phyloP scores from a whole-genome alignment of 768 basidiomycete species.

The Boletus coccyginus region DNA sequence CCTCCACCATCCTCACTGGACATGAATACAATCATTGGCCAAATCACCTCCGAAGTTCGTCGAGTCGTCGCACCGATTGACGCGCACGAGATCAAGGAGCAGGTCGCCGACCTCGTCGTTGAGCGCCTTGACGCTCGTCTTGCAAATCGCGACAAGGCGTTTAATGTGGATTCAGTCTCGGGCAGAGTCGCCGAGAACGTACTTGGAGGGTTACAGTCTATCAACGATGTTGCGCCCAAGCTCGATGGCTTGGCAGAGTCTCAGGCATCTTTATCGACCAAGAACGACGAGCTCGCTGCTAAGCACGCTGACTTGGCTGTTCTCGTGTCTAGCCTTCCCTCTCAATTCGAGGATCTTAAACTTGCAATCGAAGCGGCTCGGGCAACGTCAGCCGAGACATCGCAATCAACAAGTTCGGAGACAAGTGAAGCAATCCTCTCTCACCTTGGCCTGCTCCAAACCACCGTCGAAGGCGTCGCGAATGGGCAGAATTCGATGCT shows the following conservation, averaged over 20 bases:
- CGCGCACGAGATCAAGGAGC: slow-evolving; percentile 84
- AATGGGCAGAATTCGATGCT: slow-evolving; percentile 49
- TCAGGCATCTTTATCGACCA: slow-evolving; percentile 41
- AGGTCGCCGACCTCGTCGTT: slow-evolving; percentile 84
- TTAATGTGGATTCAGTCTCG: slow-evolving; percentile 59
- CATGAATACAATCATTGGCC: slow-evolving; percentile 50
- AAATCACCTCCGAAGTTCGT: slow-evolving; percentile 68
- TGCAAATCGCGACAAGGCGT: slow-evolving; percentile 69
- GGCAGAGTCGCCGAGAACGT: slow-evolving; percentile 56
- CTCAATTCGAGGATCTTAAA: slow-evolving; percentile 42
- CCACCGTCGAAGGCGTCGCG: slow-evolving; percentile 46
- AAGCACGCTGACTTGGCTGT: slow-evolving; percentile 41
- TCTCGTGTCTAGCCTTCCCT: slow-evolving; percentile 48
- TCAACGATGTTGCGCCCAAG: slow-evolving; percentile 38
- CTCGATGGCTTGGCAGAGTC: slow-evolving; percentile 41
- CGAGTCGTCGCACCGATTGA: slow-evolving; percentile 74
- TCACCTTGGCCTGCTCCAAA: slow-evolving; percentile 45
- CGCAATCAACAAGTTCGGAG: slow-evolving; percentile 15
- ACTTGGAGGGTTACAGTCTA: slow-evolving; percentile 40
- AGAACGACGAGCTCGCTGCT: slow-evolving; percentile 36
- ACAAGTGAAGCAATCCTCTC: slow-evolving; percentile 29
- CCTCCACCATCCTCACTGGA: slow-evolving; percentile 47
- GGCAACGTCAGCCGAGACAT: slow-evolving; percentile 16
- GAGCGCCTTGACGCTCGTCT: slow-evolving; percentile 81
- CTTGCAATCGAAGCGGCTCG: slow-evolving; percentile 39